Conservation (phyloP, 2,329 filamentous ascomycete genomes). For the Hypoxylon sp. region DNA sequence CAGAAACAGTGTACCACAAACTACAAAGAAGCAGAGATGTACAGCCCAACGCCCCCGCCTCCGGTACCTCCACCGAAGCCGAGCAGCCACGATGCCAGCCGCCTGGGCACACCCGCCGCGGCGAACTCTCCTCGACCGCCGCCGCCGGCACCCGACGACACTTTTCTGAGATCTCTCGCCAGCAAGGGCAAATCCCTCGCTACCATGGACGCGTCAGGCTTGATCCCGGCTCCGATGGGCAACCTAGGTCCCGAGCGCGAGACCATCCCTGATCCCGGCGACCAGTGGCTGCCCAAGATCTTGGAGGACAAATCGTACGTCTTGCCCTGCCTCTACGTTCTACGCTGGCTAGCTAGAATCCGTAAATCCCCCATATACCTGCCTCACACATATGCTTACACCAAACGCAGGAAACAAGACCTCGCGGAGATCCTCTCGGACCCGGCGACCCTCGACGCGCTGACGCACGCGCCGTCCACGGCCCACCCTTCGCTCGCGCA, state of each 20-base stretch:
- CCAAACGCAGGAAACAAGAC: conserved; percentile 77
- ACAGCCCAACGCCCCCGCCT: conserved; percentile 68
- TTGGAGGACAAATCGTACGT: conserved; percentile 85
- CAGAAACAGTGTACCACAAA: background rate
- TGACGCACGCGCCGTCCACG: conserved; percentile 76
- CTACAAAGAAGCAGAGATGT: conserved; percentile 39
- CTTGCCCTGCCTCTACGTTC: conserved; percentile 49
- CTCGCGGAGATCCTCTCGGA: conserved; percentile 77
- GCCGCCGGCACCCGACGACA: conserved; percentile 55
- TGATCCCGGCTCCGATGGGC: conserved; percentile 51
- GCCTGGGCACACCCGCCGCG: conserved; percentile 73
- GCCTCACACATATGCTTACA: conserved; percentile 3
- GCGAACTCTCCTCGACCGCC: conserved; percentile 63
- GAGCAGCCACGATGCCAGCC: conserved; percentile 76
- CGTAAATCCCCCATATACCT: background rate
- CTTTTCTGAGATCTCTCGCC: conserved; percentile 46
- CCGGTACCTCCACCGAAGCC: conserved; percentile 82
- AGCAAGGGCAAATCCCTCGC: conserved; percentile 46
- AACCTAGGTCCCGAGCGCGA: conserved; percentile 52
- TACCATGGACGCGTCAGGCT: conserved; percentile 49
- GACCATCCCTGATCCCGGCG: conserved; percentile 70
- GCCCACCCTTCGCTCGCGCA: conserved; percentile 79
- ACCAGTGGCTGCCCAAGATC: conserved; percentile 83
- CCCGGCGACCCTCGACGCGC: conserved; percentile 77
- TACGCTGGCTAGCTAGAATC: background rate